phyloP scores from a whole-genome alignment of 257 asterid genomes.

The Verbascum thapsus region DNA sequence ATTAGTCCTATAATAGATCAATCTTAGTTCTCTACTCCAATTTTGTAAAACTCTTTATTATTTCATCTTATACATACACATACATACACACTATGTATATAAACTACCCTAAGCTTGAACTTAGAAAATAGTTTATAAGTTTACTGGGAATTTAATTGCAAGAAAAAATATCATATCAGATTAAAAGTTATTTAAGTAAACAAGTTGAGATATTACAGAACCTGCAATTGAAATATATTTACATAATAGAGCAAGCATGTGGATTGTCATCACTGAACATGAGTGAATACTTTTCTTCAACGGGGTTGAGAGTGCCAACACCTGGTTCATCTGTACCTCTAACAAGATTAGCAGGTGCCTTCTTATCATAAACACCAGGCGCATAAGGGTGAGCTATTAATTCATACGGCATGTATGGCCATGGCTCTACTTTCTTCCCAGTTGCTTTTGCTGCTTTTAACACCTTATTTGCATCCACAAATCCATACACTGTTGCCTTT shows the following conservation, averaged over 20 bases:
- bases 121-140: too few species aligned
- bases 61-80: too few species aligned
- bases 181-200: too few species aligned
- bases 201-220: too few species aligned
- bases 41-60: too few species aligned
- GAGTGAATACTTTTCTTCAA: slow-evolving; percentile 67
- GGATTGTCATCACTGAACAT: slow-evolving; percentile 94
- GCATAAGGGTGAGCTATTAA: slow-evolving; percentile 82
- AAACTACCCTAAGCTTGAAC: too few species aligned
- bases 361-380: slow-evolving; percentile 83
- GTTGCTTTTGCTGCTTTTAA: slow-evolving; percentile 66
- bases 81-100: too few species aligned
- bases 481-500: slow-evolving; percentile 80
- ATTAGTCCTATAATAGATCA: too few species aligned
- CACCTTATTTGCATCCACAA: slow-evolving; percentile 78
- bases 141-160: too few species aligned
- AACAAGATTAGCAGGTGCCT: slow-evolving; percentile 77
- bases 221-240: slow-evolving; percentile 4
- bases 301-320: slow-evolving; percentile 66
- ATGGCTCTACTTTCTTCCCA: slow-evolving; percentile 65
- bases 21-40: too few species aligned
- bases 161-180: too few species aligned
- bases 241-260: slow-evolving; percentile 80
- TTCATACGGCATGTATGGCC: slow-evolving; percentile 85
- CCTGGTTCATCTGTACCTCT: slow-evolving; percentile 70